Evolutionary conservation across 176 grass and related monocot genomes (phyloP).

Genomic region (Puya raimondii): DNA sequence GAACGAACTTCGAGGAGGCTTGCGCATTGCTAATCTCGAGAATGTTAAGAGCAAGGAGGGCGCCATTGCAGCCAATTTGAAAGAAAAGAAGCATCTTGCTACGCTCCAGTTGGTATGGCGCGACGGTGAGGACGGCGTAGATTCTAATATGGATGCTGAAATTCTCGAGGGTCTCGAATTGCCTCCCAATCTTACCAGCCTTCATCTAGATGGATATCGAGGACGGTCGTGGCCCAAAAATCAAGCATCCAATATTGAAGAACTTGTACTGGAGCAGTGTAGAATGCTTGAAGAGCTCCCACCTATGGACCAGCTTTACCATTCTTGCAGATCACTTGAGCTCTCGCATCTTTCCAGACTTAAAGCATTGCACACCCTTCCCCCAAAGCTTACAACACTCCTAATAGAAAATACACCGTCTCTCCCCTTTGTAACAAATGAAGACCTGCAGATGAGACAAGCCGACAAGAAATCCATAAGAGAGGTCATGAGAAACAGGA

Average conservation of each 20-base stretch:
- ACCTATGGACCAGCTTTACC: no score
- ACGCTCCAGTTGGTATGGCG: slow-evolving; percentile 13
- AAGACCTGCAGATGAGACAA: not conserved
- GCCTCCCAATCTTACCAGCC: slow-evolving; percentile 12
- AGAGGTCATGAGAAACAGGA: no score
- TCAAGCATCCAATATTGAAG: not conserved
- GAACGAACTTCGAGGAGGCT: slow-evolving; percentile 14
- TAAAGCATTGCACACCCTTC: not conserved
- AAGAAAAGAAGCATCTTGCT: slow-evolving; percentile 16
- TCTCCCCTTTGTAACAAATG: not conserved
- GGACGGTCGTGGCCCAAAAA: slow-evolving; percentile 2
- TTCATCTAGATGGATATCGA: slow-evolving; percentile 12
- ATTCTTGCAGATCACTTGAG: no score
- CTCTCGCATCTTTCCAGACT: no score
- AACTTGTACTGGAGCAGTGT: not conserved
- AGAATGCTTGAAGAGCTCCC: no score
- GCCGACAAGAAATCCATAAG: not conserved
- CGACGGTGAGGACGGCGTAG: not conserved
- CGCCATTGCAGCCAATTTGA: slow-evolving; percentile 15
- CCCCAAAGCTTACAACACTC: not conserved
- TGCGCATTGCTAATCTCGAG: slow-evolving; percentile 19
- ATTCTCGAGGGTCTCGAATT: slow-evolving; percentile 16
- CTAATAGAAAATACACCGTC: not conserved
- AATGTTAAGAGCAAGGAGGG: slow-evolving; percentile 9
- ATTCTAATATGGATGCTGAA: slow-evolving; percentile 6